Evolutionary conservation across 495 filamentous ascomycete genomes (phyloP).

Genomic region (Aspergillus indologenus): DNA sequence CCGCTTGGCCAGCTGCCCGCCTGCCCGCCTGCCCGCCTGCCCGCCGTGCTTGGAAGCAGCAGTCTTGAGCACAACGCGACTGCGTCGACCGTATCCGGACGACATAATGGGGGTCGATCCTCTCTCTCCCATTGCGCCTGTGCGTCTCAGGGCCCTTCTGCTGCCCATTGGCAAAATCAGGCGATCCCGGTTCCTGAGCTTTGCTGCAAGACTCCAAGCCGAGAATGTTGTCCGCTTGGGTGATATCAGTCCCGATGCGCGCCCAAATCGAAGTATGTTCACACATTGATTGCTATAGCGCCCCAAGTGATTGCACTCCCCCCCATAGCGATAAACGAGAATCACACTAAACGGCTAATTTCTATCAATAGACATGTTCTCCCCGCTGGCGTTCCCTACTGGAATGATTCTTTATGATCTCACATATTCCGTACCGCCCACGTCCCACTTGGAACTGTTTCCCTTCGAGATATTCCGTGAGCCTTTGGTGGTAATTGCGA

Average conservation of each 20-base stretch:
- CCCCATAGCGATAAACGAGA: background rate
- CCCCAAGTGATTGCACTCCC: background rate
- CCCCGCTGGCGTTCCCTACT: constrained; percentile 84
- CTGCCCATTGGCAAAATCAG: constrained; percentile 84
- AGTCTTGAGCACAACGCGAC: constrained; percentile 32
- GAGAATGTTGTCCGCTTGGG: constrained; percentile 84
- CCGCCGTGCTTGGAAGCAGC: constrained; percentile 36
- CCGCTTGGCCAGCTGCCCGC: constrained; percentile 19
- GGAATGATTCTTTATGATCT: constrained; percentile 90
- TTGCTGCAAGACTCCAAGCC: constrained; percentile 70
- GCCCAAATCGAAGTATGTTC: constrained; percentile 79
- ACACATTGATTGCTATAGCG: background rate
- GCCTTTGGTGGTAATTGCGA: constrained; percentile 72
- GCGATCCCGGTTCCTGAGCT: constrained; percentile 72
- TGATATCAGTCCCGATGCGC: constrained; percentile 84
- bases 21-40: constrained; percentile 18
- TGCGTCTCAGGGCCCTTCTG: constrained; percentile 77
- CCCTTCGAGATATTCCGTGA: constrained; percentile 86
- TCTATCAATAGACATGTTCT: constrained; percentile 76
- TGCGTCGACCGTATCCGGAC: constrained; percentile 31
- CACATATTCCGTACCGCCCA: constrained; percentile 70
- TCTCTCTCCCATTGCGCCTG: constrained; percentile 83
- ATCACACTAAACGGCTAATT: constrained; percentile 28
- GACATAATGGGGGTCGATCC: constrained; percentile 79
- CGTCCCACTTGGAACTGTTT: constrained; percentile 71